These are phyloP conservation scores for Raffaelea arxii DNA, from an alignment of 2,329 filamentous ascomycete species.

Conservation along the genomic window DNA sequence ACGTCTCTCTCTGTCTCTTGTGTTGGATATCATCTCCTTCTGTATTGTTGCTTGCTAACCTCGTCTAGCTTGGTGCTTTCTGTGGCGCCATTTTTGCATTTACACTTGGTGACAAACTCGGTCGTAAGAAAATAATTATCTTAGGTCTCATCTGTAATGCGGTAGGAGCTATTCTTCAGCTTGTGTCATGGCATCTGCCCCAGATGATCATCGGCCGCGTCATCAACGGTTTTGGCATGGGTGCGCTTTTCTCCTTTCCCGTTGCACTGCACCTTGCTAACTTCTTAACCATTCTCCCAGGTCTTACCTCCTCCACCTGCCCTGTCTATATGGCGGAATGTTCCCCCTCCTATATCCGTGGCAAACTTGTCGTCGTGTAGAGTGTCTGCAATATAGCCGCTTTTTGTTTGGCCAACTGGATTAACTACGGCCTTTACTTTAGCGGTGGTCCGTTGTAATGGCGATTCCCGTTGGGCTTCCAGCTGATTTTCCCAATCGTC, in stretches of 20 bases:
- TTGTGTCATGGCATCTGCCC: conserved; percentile 23
- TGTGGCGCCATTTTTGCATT: conserved; percentile 22
- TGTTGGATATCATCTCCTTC: neutral
- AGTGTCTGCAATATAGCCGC: conserved; percentile 28
- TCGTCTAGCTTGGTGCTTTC: conserved; percentile 21
- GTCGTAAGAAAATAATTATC: conserved; percentile 21
- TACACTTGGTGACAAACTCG: conserved; percentile 22
- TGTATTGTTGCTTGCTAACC: neutral
- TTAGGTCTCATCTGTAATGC: conserved; percentile 22
- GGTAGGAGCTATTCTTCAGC: conserved; percentile 24
- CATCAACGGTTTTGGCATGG: conserved; percentile 29
- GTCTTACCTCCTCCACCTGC: conserved; percentile 24
- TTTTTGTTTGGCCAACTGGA: conserved; percentile 38
- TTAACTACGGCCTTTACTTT: conserved; percentile 30
- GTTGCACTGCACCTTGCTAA: too few relatives aligned
- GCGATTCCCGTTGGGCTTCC: conserved; percentile 26
- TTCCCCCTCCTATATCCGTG: conserved; percentile 24
- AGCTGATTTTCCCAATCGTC: conserved; percentile 27
- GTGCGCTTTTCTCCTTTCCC: too few relatives aligned
- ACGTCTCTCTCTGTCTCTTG: conserved; percentile 11
- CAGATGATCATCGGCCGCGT: conserved; percentile 32
- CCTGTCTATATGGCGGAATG: conserved; percentile 24
- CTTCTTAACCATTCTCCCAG: too few relatives aligned
- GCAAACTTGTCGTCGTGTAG: conserved; percentile 35
- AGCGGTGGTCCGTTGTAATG: conserved; percentile 23